Evolutionary conservation across 495 filamentous ascomycete genomes (phyloP), one percentile per base, ranked within the genome.

Genomic region (Niebla homalea): DNA sequence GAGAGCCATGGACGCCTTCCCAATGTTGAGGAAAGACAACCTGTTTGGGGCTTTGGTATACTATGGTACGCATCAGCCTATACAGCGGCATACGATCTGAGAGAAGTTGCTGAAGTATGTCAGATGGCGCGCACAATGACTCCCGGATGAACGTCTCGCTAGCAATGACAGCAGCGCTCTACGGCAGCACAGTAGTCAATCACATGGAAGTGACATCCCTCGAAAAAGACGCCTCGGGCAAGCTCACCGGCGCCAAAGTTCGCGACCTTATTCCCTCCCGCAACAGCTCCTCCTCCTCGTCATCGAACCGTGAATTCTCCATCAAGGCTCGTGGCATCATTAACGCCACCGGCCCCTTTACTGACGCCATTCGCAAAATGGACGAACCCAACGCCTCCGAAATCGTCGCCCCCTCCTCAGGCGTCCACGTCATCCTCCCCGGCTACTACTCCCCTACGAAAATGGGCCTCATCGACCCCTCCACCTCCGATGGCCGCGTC

Each of bases 141-240:
- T 96, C 92, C 21, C 78, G 92, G 45, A 98, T 98, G 92, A 98
- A 98, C 57, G 87, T 96, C 37, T 93, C 89, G 7, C 70, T 97
- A 42, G 90, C 85, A 10, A 90, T 94, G 83, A 98, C 92, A 18
- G 90, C 89, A 12, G 92, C 92, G 1, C 72, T 96, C 29, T 96
- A 95, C 60, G 92, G 92, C 40, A 78, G 81, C 40, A 97, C 90
- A 3, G 81, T 98, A 18, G 83, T 93, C 43, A 97, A 95, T 63
- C 87, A 98, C 65, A 67, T 90, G 60, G 87, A 97, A 67, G 89
- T 97, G 47, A 94, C 80, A 1, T 75, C 77, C 21, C 70, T 98
- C 39, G 73, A 82, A 50, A 97, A 95, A 63, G 85, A 92, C 62
- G 75, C 69, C 6, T 70, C 76, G 36, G 92, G 92, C 36, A 81